A percentile compares a stretch with the other conserved stretches of the same genome.
Conservation (phyloP, 2,329 filamentous ascomycete species). For the Hysterium pulicare region DNA sequence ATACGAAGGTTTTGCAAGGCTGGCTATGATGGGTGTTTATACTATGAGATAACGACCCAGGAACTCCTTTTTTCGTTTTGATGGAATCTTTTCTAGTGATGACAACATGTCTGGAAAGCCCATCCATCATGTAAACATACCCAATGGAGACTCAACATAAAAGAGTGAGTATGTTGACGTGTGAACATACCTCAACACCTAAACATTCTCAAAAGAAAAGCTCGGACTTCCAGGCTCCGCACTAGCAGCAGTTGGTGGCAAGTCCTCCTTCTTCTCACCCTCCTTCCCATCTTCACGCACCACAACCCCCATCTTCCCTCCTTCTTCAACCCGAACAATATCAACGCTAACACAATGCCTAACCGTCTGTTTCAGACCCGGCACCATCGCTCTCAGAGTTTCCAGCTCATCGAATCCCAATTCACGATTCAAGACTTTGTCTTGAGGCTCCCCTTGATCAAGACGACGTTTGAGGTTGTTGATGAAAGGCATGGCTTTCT, state of each 20-base stretch:
- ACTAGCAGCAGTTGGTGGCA: constrained; percentile 62
- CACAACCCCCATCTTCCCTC: constrained; percentile 61
- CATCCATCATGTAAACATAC: too few species aligned
- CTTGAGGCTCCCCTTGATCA: constrained; percentile 61
- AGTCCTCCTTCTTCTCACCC: constrained; percentile 56
- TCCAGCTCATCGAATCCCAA: constrained; percentile 81
- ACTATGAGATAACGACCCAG: too few species aligned
- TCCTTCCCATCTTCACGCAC: constrained; percentile 51
- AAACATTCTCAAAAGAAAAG: constrained; percentile 82
- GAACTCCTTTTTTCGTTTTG: too few species aligned
- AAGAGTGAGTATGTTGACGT: too few species aligned
- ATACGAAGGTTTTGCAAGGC: too few species aligned
- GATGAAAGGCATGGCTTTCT: constrained; percentile 97
- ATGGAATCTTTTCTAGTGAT: too few species aligned
- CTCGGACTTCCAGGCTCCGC: constrained; percentile 80
- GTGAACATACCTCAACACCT: too few species aligned
- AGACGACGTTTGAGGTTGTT: constrained; percentile 83
- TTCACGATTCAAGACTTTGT: constrained; percentile 75
- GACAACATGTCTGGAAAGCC: too few species aligned
- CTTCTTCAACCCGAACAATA: constrained; percentile 68
- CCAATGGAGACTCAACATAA: too few species aligned
- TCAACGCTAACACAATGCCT: constrained; percentile 67
- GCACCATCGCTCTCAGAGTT: constrained; percentile 73
- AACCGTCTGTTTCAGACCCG: constrained; percentile 72
- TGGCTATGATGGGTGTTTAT: too few species aligned